Conservation (phyloP, 2,329 filamentous ascomycete genomes). For the Pseudofabraea citricarpa region DNA sequence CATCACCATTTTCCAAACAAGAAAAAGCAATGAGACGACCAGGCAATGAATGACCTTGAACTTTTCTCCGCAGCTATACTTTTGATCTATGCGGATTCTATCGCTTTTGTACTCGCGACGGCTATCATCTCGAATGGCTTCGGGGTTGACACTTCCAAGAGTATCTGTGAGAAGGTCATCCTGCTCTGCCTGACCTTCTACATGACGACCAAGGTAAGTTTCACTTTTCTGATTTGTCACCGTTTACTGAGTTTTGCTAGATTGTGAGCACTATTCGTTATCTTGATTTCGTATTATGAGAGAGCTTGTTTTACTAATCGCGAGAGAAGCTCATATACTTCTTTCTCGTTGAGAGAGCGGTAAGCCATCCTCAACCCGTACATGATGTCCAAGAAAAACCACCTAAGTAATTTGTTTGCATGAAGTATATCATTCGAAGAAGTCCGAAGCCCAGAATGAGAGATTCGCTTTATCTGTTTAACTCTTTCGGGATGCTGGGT, state of each 20-base stretch:
- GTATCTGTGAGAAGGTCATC: background rate
- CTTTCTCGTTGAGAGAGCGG: background rate
- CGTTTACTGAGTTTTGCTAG: background rate
- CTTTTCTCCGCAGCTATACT: background rate
- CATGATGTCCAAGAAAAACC: background rate
- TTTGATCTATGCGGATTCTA: background rate
- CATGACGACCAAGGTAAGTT: background rate
- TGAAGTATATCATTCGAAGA: background rate
- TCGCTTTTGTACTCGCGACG: background rate
- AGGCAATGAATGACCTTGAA: too few relatives aligned
- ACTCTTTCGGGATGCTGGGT: conserved; percentile 1
- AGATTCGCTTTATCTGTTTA: background rate
- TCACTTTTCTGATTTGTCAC: background rate
- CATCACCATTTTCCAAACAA: too few relatives aligned
- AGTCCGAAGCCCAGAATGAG: background rate
- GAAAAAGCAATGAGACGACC: too few relatives aligned
- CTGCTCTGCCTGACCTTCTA: background rate
- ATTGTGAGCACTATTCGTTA: background rate
- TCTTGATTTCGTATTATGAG: background rate
- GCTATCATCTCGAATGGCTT: background rate
- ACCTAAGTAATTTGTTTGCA: too few relatives aligned
- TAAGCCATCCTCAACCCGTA: background rate
- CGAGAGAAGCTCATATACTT: conserved; percentile 1
- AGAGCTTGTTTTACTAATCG: too few relatives aligned
- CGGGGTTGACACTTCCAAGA: background rate